Base-by-base conservation (phyloP, 352 stramenopile genomes). In the Phytophthora cryptogea region DNA sequence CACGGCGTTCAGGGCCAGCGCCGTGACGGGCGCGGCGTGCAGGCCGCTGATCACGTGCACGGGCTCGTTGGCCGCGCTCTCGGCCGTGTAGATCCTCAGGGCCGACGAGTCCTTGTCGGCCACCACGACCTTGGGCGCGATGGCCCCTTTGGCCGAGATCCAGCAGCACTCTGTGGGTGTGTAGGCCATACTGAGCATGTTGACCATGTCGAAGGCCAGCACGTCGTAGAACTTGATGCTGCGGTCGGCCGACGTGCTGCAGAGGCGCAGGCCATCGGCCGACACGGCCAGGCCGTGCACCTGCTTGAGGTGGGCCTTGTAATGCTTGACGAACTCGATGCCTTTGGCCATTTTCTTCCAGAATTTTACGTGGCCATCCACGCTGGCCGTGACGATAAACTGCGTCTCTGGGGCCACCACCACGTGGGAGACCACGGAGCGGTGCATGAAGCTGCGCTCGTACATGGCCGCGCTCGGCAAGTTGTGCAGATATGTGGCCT, bases 271-370 rank as follows among this genome's bases (percentile, higher is more conserved):
- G 10, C 90, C 93, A 53, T 98, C 94, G 42, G 31, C 40, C 16
- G 83, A 93, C 45, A 97, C 84, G 8, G 77, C 79, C 27, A 99
- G 82, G 8, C 78, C 84, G 2, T 84, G 50, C 10, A 99, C 79
- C 5, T 83, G 70, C 26, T 85, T 82, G 0, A 98, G 62, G 71
- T 99, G 98, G 27, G 97, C 96, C 46, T 97, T 97, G 73, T 98
- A 99, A 43, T 98, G 97, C 81, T 99, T 99, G 39, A 99, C 97
- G 76, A 99, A 99, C 86, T 99, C 97, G 36, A 99, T 83, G 23
- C 86, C 85, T 35, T 80, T 75, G 7, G 79, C 72, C 78, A 98
- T 97, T 66, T 99, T 98, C 73, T 99, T 99, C 98, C 98, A 99
- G 69, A 99, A 99, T 70, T 99, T 99, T 16, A 99, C 90, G 59